phyloP scores from a whole-genome alignment of 352 stramenopile species.

The Phytophthora fragariaefolia region DNA sequence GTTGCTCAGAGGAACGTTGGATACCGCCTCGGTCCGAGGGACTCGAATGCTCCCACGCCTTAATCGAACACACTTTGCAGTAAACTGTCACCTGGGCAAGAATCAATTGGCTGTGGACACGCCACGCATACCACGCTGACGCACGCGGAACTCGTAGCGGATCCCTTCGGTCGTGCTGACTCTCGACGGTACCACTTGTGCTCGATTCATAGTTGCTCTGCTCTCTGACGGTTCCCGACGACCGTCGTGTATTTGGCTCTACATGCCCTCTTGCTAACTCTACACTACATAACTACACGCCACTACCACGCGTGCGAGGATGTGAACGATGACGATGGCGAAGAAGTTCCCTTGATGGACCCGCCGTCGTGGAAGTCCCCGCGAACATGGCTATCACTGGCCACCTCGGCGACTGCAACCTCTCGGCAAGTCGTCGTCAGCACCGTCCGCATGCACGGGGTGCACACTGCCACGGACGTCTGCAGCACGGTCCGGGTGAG shows the following conservation, averaged over 20 bases:
- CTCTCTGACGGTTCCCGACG: conserved; percentile 1
- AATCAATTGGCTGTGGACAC: conserved; percentile 16
- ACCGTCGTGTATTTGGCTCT: not conserved
- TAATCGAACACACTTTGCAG: conserved; percentile 11
- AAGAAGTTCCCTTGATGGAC: conserved; percentile 31
- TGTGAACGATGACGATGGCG: conserved; percentile 12
- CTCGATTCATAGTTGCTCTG: not conserved
- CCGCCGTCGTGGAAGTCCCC: conserved; percentile 16
- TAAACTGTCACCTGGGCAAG: not conserved
- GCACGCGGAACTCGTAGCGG: conserved; percentile 11
- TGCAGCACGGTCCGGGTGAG: conserved; percentile 34
- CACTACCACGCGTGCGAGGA: conserved; percentile 24
- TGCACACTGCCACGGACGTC: conserved; percentile 37
- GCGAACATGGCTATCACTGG: not conserved
- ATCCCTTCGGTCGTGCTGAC: conserved; percentile 4
- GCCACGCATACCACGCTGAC: conserved; percentile 23
- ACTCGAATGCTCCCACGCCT: not conserved
- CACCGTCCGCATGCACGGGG: conserved; percentile 34
- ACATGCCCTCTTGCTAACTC: not conserved
- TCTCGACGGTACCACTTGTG: conserved; percentile 8
- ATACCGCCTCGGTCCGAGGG: not conserved
- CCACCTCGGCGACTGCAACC: conserved; percentile 25
- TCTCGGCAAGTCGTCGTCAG: conserved; percentile 32
- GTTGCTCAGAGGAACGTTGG: conserved; percentile 10
- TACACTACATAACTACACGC: conserved; percentile 1